These are phyloP conservation scores for Thecaphora thlaspeos DNA, from an alignment of 1,284 basidiomycete species.

Conservation along the genomic window DNA sequence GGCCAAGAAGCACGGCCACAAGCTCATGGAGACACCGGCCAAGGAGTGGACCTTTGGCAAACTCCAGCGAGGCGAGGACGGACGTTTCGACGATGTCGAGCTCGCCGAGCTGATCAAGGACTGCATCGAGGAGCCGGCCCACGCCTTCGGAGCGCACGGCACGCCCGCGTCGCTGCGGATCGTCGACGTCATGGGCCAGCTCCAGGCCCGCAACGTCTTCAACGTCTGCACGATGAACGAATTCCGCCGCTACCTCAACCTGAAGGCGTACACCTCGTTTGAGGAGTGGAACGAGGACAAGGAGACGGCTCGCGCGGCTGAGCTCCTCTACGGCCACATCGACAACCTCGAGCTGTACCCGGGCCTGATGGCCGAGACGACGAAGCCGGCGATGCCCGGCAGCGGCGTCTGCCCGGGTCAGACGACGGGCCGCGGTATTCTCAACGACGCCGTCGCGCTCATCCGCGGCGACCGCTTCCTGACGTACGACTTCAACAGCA, in stretches of 20 bases:
- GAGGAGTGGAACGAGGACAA: constrained; percentile 77
- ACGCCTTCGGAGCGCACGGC: constrained; percentile 72
- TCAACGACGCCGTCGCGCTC: constrained; percentile 79
- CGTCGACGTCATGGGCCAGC: constrained; percentile 77
- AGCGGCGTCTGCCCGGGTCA: constrained; percentile 71
- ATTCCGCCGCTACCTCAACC: constrained; percentile 64
- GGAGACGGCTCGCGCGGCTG: constrained; percentile 70
- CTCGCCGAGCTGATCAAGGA: constrained; percentile 62
- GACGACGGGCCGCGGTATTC: constrained; percentile 79
- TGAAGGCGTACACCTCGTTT: constrained; percentile 67
- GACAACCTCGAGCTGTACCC: constrained; percentile 74
- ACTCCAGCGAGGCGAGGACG: constrained; percentile 65
- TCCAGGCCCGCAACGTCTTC: constrained; percentile 70
- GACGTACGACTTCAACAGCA: constrained; percentile 74
- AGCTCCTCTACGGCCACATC: constrained; percentile 63
- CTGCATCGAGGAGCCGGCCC: constrained; percentile 66
- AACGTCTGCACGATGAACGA: constrained; percentile 79
- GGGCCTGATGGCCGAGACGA: constrained; percentile 64
- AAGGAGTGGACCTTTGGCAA: constrained; percentile 66
- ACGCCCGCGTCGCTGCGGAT: constrained; percentile 72
- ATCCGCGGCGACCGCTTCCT: constrained; percentile 78
- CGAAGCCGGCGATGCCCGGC: constrained; percentile 72
- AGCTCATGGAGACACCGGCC: constrained; percentile 56
- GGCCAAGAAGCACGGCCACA: constrained; percentile 5
- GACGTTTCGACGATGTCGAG: constrained; percentile 69